Evolutionary conservation across 2,329 filamentous ascomycete species (phyloP).

Genomic region (Dichotomopilus funicola): DNA sequence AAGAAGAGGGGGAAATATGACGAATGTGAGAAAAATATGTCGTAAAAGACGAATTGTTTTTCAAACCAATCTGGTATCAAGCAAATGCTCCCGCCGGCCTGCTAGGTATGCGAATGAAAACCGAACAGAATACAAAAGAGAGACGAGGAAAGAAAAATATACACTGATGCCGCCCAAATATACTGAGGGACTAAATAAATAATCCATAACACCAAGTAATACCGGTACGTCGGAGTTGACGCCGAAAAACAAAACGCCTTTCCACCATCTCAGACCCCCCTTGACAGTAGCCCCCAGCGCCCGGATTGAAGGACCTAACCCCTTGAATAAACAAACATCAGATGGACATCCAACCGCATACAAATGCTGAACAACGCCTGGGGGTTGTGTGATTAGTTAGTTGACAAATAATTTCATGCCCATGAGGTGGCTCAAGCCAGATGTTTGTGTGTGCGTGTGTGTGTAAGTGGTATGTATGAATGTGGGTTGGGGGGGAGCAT

Average conservation of each 20-base stretch:
- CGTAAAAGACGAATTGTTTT: background rate
- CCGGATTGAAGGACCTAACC: no score
- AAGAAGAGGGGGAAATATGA: background rate
- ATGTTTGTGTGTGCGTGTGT: no score
- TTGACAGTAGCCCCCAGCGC: background rate
- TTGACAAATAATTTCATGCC: no score
- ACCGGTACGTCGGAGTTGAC: background rate
- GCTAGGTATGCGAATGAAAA: background rate
- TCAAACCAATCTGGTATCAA: slow-evolving; percentile 9
- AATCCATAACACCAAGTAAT: background rate
- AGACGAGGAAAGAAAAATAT: background rate
- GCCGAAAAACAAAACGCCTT: background rate
- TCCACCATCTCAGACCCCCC: background rate
- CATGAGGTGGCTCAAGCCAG: no score
- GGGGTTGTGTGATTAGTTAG: no score
- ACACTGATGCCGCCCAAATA: slow-evolving; percentile 2
- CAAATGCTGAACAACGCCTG: no score
- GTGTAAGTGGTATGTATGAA: no score
- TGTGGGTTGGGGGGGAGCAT: no score
- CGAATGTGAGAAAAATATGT: background rate
- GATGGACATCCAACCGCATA: no score
- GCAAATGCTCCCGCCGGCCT: slow-evolving; percentile 1
- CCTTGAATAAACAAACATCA: no score
- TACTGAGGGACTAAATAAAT: background rate
- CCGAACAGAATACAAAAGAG: background rate